phyloP scores from a whole-genome alignment of 192 early-diverging fungal genomes.

The Gorgonomyces haynaldii region DNA sequence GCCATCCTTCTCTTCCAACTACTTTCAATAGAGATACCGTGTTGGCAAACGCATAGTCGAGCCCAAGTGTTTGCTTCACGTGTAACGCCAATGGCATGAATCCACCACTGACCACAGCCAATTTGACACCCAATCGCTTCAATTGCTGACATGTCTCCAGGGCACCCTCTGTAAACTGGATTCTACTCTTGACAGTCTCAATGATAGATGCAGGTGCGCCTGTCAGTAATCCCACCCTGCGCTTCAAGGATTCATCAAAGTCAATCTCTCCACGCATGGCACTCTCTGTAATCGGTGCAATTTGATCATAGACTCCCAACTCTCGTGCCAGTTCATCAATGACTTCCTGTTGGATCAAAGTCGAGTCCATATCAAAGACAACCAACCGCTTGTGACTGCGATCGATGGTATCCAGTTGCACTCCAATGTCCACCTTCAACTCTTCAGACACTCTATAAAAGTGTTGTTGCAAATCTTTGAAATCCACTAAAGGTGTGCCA shows the following conservation, averaged over 20 bases:
- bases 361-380: constrained; percentile 99
- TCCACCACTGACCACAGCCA: constrained; percentile 92
- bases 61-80: constrained; percentile 77
- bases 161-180: constrained; percentile 85
- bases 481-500: too few relatives aligned
- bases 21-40: constrained; percentile 26
- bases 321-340: constrained; percentile 96
- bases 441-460: too few relatives aligned
- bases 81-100: constrained; percentile 88
- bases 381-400: constrained; percentile 83
- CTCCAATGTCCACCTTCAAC: constrained; percentile 60
- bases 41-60: constrained; percentile 99
- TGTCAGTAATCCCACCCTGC: constrained; percentile 76
- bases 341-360: constrained; percentile 95
- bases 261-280: constrained; percentile 91
- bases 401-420: constrained; percentile 83
- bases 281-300: constrained; percentile 87
- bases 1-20: neutral
- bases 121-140: constrained; percentile 85
- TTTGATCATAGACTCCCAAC: constrained; percentile 82
- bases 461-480: too few relatives aligned
- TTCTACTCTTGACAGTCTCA: constrained; percentile 57
- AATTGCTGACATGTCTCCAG: constrained; percentile 78
- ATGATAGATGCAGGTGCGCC: constrained; percentile 75
- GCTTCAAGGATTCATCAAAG: constrained; percentile 83